Evolutionary conservation across 2,329 filamentous ascomycete species (phyloP).

Genomic region (Chrysoporthe austroafricana): DNA sequence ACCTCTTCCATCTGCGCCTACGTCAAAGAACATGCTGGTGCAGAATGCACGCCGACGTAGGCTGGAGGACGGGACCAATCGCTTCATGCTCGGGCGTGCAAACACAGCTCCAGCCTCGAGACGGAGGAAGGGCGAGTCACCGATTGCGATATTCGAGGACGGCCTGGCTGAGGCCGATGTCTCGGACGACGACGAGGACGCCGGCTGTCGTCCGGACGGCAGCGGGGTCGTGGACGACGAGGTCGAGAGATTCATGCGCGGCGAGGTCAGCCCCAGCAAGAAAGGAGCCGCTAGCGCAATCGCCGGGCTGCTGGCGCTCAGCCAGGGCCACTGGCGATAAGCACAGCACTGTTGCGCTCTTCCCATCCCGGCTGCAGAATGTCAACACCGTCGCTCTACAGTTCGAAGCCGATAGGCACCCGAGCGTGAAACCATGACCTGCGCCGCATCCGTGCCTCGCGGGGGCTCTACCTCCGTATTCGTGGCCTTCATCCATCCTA

Average conservation of each 20-base stretch:
- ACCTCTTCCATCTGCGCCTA: constrained; percentile 41
- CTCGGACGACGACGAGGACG: constrained; percentile 18
- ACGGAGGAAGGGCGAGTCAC: constrained; percentile 37
- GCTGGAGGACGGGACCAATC: constrained; percentile 45
- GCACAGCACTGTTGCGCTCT: background rate
- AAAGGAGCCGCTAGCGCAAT: constrained; percentile 85
- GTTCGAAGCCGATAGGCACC: background rate
- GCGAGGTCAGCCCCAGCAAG: constrained; percentile 69
- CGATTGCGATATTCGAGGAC: constrained; percentile 59
- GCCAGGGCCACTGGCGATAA: constrained; percentile 88
- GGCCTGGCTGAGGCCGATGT: constrained; percentile 35
- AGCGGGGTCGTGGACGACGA: constrained; percentile 56
- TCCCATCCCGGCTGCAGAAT: background rate
- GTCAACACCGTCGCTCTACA: background rate
- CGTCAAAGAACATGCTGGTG: constrained; percentile 10
- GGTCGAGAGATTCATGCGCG: constrained; percentile 74
- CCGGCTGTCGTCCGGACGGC: constrained; percentile 16
- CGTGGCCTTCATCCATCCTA: too few relatives aligned
- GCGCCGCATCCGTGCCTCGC: background rate
- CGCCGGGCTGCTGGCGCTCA: constrained; percentile 84
- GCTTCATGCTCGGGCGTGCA: constrained; percentile 41
- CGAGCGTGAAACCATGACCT: too few relatives aligned
- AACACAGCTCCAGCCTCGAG: constrained; percentile 47
- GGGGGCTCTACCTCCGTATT: background rate
- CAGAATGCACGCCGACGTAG: constrained; percentile 47